Conservation (phyloP, 495 filamentous ascomycete species). For the Xylaria longipes region DNA sequence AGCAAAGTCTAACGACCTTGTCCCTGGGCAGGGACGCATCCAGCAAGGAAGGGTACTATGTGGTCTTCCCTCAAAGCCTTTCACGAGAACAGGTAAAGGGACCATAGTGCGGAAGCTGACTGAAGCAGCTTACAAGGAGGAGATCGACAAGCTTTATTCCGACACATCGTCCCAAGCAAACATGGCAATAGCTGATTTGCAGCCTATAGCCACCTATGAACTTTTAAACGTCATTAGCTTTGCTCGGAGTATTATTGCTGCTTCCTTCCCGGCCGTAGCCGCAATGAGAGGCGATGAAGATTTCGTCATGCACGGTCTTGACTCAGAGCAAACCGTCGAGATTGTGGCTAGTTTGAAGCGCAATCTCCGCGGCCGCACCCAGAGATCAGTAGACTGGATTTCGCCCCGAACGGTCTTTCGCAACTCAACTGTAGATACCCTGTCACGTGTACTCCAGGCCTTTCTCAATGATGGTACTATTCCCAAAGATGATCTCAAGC, state of each 20-base stretch:
- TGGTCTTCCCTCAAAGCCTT: slow-evolving; percentile 45
- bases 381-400: too few relatives aligned
- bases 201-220: too few relatives aligned
- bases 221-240: not conserved
- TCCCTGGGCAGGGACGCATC: slow-evolving; percentile 60
- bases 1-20: slow-evolving; percentile 53
- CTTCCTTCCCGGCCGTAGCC: too few relatives aligned
- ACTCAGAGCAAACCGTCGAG: not conserved
- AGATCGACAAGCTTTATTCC: slow-evolving; percentile 55
- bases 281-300: too few relatives aligned
- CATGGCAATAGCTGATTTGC: too few relatives aligned
- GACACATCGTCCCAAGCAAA: not conserved
- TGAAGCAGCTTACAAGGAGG: slow-evolving; percentile 50
- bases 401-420: too few relatives aligned
- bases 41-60: slow-evolving; percentile 51
- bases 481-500: too few relatives aligned
- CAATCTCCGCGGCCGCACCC: too few relatives aligned
- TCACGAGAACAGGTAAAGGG: slow-evolving; percentile 62
- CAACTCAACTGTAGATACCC: too few relatives aligned
- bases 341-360: not conserved
- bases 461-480: too few relatives aligned
- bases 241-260: too few relatives aligned
- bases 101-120: slow-evolving; percentile 61
- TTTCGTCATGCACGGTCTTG: not conserved
- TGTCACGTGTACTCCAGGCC: too few relatives aligned